Percentiles rank a stretch among this genome's conserved stretches.
These are phyloP conservation scores for Emergomyces africanus DNA, from an alignment of 2,329 filamentous ascomycete species.

Conservation along the genomic window DNA sequence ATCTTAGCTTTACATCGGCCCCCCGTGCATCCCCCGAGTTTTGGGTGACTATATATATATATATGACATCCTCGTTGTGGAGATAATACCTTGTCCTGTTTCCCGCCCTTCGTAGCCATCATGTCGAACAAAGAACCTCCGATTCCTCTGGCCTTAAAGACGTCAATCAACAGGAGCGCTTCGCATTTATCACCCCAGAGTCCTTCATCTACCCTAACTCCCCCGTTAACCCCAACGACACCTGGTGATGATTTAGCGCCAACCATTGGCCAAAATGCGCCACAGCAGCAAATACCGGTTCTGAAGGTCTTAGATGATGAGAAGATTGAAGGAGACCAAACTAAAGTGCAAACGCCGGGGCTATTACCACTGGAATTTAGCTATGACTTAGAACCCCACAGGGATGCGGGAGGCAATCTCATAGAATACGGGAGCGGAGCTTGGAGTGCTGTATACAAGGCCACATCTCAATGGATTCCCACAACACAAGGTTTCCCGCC, in stretches of 20 bases:
- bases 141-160: conserved; percentile 7
- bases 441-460: conserved; percentile 37
- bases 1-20: neutral
- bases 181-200: conserved; percentile 3
- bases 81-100: neutral
- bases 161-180: conserved; percentile 6
- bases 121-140: conserved; percentile 5
- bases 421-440: conserved; percentile 33
- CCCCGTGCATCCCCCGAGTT: neutral
- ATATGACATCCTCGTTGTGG: too few relatives aligned
- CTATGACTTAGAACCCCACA: conserved; percentile 22
- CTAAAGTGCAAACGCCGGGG: neutral
- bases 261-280: conserved; percentile 4
- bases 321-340: neutral
- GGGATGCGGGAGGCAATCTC: conserved; percentile 16
- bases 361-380: conserved; percentile 18
- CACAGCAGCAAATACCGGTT: neutral
- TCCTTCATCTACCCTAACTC: conserved; percentile 16
- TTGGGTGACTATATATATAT: neutral
- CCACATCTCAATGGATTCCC: conserved; percentile 15
- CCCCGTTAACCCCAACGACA: conserved; percentile 23
- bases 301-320: neutral
- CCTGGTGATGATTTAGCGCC: conserved; percentile 10
- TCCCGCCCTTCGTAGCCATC: neutral
- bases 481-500: conserved; percentile 18